Percentiles rank a stretch among this genome's conserved stretches.
These are phyloP conservation scores for Didymella lethalis DNA, from an alignment of 2,329 filamentous ascomycete species.

Conservation along the genomic window DNA sequence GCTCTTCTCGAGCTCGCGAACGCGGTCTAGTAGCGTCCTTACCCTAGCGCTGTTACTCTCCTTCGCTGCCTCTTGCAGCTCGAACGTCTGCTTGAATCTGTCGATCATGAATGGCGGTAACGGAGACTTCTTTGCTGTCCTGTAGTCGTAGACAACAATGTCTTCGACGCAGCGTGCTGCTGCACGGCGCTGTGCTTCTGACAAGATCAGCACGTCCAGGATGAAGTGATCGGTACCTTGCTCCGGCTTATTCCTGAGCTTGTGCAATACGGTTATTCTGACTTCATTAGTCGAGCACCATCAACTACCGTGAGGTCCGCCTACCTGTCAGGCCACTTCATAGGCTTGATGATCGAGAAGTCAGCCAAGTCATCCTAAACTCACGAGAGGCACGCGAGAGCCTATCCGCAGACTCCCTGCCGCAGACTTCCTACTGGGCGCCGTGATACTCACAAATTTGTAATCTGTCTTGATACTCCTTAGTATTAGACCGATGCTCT, in stretches of 20 bases:
- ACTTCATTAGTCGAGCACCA: conserved; percentile 2
- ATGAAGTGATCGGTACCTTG: conserved; percentile 63
- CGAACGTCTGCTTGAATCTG: conserved; percentile 66
- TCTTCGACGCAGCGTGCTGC: conserved; percentile 81
- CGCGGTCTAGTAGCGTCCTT: conserved; percentile 56
- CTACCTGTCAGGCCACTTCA: conserved; percentile 77
- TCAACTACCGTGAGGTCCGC: conserved; percentile 2
- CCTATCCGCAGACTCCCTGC: neutral
- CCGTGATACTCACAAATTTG: conserved; percentile 74
- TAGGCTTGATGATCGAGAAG: conserved; percentile 59
- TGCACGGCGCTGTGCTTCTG: conserved; percentile 74
- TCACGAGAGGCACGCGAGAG: conserved; percentile 11
- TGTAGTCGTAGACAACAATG: conserved; percentile 80
- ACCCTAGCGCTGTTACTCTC: conserved; percentile 62
- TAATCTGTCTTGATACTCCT: conserved; percentile 82
- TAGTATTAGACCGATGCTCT: conserved; percentile 76
- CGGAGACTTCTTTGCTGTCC: conserved; percentile 62
- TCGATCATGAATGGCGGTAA: conserved; percentile 69
- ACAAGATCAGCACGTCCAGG: conserved; percentile 72
- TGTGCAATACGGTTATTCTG: conserved; percentile 81
- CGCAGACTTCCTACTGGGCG: conserved; percentile 11
- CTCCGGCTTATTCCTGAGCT: conserved; percentile 65
- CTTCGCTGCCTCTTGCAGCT: conserved; percentile 68
- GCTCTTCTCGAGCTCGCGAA: conserved; percentile 70
- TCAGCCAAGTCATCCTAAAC: conserved; percentile 15